Evolutionary conservation across 2,329 filamentous ascomycete genomes (phyloP).

Genomic region (Monilinia fructigena): DNA sequence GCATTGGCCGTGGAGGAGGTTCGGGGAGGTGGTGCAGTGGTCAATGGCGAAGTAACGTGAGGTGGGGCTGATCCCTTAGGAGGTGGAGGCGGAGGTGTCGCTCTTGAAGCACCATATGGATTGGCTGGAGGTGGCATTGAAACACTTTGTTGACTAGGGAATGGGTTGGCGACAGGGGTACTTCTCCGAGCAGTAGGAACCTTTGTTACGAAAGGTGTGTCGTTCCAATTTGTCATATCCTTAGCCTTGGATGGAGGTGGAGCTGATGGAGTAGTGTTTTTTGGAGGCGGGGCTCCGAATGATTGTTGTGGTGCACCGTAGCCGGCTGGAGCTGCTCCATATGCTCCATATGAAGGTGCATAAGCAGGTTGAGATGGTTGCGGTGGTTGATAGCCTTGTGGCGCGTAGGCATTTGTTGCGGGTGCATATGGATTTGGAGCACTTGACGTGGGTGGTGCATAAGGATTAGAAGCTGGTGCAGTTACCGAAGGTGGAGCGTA

Average conservation of each 20-base stretch:
- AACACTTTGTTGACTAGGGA: constrained; percentile 61
- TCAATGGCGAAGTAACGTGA: constrained; percentile 70
- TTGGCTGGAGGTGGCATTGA: constrained; percentile 57
- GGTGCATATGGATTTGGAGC: constrained; percentile 51
- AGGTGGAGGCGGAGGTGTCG: constrained; percentile 72
- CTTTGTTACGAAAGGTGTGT: constrained; percentile 83
- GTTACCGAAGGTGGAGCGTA: constrained; percentile 46
- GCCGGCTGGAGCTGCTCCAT: constrained; percentile 35
- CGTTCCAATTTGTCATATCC: constrained; percentile 86
- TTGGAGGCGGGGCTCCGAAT: constrained; percentile 58
- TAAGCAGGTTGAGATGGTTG: constrained; percentile 41
- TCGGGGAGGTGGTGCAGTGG: constrained; percentile 48
- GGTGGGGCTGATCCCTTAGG: constrained; percentile 74
- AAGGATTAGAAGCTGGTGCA: constrained; percentile 46
- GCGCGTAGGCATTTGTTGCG: constrained; percentile 42
- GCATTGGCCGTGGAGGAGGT: constrained; percentile 58
- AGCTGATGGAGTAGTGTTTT: constrained; percentile 65
- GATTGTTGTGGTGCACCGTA: constrained; percentile 41
- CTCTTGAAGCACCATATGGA: constrained; percentile 57
- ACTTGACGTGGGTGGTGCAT: constrained; percentile 44
- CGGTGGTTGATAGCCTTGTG: constrained; percentile 43
- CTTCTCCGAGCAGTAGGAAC: constrained; percentile 65
- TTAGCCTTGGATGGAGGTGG: constrained; percentile 68
- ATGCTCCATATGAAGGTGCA: constrained; percentile 35
- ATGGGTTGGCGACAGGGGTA: constrained; percentile 63